These are phyloP conservation scores for Chytriomyces confervae DNA, from an alignment of 192 early-diverging fungal genomes.

Conservation along the genomic window DNA sequence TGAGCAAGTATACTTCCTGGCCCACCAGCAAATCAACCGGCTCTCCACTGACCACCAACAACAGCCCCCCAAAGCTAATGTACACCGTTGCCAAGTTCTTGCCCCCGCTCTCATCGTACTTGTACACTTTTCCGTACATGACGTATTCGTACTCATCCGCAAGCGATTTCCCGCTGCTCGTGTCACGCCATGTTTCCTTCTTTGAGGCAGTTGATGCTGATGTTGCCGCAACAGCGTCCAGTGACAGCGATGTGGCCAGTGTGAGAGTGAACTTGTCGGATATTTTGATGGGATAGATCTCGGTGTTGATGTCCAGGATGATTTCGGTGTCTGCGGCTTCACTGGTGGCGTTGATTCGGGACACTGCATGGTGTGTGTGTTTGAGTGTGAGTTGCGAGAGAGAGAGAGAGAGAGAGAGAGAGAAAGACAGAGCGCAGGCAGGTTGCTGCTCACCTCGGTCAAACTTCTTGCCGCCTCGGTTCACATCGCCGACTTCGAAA, in stretches of 20 bases:
- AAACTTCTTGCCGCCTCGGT: slow-evolving; percentile 91
- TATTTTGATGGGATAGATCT: slow-evolving; percentile 82
- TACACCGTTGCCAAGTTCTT: slow-evolving; percentile 54
- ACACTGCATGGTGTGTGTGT: slow-evolving; percentile 64
- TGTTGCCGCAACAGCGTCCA: slow-evolving; percentile 53
- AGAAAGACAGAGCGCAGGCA: too few relatives aligned
- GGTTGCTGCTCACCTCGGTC: slow-evolving; percentile 75
- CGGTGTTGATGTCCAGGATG: slow-evolving; percentile 92
- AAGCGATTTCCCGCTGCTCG: slow-evolving; percentile 54
- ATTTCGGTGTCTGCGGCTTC: slow-evolving; percentile 90
- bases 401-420: background rate
- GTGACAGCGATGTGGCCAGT: slow-evolving; percentile 68
- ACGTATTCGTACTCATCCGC: slow-evolving; percentile 99
- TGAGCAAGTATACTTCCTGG: slow-evolving; percentile 88
- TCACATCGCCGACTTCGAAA: slow-evolving; percentile 87
- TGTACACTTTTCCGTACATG: slow-evolving; percentile 97
- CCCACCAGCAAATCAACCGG: slow-evolving; percentile 89
- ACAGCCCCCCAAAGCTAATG: slow-evolving; percentile 60
- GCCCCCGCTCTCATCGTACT: slow-evolving; percentile 83
- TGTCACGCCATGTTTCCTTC: slow-evolving; percentile 73
- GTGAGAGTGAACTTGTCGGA: slow-evolving; percentile 85
- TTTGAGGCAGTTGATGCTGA: slow-evolving; percentile 48
- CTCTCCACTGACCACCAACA: slow-evolving; percentile 80
- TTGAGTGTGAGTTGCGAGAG: background rate
- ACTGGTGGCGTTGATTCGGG: slow-evolving; percentile 79